Evolutionary conservation across 805 yeast genomes (phyloP).

Genomic region (Ogataea trehaloabstinens): DNA sequence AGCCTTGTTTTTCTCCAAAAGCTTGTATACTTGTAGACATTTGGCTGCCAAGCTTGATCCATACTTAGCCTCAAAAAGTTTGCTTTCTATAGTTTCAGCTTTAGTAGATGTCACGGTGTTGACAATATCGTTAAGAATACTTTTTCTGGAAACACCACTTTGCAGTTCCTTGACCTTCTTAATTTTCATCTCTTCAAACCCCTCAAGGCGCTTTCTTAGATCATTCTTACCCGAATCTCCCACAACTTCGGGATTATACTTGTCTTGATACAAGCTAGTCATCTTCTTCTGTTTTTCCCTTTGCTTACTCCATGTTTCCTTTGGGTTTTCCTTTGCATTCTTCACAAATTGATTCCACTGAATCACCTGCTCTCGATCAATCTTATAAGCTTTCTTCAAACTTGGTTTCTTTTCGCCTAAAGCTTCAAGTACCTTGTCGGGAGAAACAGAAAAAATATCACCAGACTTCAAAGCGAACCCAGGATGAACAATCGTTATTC

Average conservation of each 20-base stretch:
- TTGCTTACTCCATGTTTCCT: conserved; percentile 52
- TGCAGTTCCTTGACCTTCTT: conserved; percentile 33
- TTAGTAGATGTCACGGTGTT: conserved; percentile 22
- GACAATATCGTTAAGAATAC: conserved; percentile 45
- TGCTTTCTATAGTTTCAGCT: conserved; percentile 19
- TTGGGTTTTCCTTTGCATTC: conserved; percentile 42
- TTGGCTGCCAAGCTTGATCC: conserved; percentile 31
- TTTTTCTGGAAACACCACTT: conserved; percentile 42
- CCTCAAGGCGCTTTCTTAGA: conserved; percentile 30
- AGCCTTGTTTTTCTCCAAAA: conserved; percentile 21
- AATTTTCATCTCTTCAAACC: conserved; percentile 30
- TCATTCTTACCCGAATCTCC: conserved; percentile 11
- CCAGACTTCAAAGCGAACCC: conserved; percentile 77
- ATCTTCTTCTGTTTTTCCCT: conserved; percentile 41
- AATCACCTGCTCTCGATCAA: conserved; percentile 69
- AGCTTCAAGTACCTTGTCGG: conserved; percentile 81
- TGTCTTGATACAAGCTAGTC: conserved; percentile 29
- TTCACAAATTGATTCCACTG: conserved; percentile 75
- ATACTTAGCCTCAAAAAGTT: conserved; percentile 36
- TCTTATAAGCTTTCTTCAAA: conserved; percentile 59
- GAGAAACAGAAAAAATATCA: conserved; percentile 81
- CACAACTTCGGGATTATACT: conserved; percentile 18
- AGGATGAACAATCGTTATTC: conserved; percentile 73
- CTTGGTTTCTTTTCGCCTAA: conserved; percentile 85
- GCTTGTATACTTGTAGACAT: conserved; percentile 36